Conservation (phyloP, 331 rosid species). For the Dryas integrifolia region DNA sequence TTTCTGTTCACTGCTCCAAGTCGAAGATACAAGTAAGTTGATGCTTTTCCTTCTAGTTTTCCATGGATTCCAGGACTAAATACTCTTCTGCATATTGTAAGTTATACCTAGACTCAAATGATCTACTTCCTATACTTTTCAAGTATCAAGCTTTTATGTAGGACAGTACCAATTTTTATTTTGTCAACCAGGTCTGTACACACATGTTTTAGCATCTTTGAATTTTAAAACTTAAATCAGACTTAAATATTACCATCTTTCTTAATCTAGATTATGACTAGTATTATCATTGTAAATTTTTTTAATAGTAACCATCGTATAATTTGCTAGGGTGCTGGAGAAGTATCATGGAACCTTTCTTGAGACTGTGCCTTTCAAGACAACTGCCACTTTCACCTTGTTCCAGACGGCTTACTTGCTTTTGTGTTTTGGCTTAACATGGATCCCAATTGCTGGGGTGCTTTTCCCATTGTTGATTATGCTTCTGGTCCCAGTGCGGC, state of each 20-base stretch:
- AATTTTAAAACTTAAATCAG: neutral
- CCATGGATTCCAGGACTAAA: neutral
- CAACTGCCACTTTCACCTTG: slow-evolving; percentile 71
- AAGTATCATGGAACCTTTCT: slow-evolving; percentile 73
- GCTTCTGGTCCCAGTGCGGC: slow-evolving; percentile 97
- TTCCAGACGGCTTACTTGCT: slow-evolving; percentile 85
- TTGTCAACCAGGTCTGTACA: neutral
- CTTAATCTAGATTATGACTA: neutral
- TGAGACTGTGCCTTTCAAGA: slow-evolving; percentile 86
- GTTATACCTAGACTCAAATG: neutral
- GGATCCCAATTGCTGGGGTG: slow-evolving; percentile 98
- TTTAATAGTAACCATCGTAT: neutral
- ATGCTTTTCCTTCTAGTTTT: slow-evolving; percentile 4
- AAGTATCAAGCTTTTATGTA: neutral
- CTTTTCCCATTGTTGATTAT: slow-evolving; percentile 94
- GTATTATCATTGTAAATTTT: neutral
- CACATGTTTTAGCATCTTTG: neutral
- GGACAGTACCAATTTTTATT: neutral
- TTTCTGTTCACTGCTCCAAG: slow-evolving; percentile 90
- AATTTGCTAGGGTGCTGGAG: slow-evolving; percentile 71
- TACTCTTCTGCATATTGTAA: neutral
- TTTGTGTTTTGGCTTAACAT: slow-evolving; percentile 85
- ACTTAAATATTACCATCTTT: neutral
- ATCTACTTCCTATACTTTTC: neutral
- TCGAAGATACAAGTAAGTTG: slow-evolving; percentile 77